Conservation (phyloP, 2,329 filamentous ascomycete genomes). For the Aspergillus japonicus region DNA sequence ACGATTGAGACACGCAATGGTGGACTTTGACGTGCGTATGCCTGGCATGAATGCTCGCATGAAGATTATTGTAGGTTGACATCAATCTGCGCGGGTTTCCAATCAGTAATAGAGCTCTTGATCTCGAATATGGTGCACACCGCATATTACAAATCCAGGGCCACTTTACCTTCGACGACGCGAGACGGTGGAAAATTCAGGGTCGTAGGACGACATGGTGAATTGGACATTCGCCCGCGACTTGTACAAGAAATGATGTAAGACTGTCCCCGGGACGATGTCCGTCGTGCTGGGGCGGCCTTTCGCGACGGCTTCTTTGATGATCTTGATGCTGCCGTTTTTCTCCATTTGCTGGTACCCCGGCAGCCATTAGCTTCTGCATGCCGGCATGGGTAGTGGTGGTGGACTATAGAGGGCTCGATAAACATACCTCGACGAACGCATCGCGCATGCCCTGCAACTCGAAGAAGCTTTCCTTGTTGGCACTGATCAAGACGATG, state of each 20-base stretch:
- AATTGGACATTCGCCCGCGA: conserved; percentile 94
- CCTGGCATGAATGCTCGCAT: conserved; percentile 80
- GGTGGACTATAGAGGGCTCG: neutral
- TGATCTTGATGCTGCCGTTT: conserved; percentile 71
- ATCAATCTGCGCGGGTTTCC: conserved; percentile 57
- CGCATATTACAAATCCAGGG: neutral
- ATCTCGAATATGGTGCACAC: too few species aligned
- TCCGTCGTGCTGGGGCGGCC: conserved; percentile 72
- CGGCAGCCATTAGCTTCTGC: too few species aligned
- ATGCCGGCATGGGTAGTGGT: too few species aligned
- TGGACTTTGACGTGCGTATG: conserved; percentile 83
- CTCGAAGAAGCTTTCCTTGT: conserved; percentile 91
- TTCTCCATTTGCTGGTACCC: conserved; percentile 64
- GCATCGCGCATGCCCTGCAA: conserved; percentile 70
- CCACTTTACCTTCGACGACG: conserved; percentile 58
- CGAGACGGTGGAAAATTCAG: conserved; percentile 62
- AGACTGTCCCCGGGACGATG: conserved; percentile 73
- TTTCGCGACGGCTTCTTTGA: conserved; percentile 66
- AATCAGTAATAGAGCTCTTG: neutral
- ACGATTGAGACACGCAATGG: conserved; percentile 72
- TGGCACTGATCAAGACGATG: conserved; percentile 84
- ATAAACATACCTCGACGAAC: conserved; percentile 52
- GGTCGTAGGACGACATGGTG: conserved; percentile 78
- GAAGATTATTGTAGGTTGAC: conserved; percentile 80
- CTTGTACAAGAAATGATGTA: conserved; percentile 95